phyloP scores from a whole-genome alignment of 768 basidiomycete genomes.

The Amanita thiersii region DNA sequence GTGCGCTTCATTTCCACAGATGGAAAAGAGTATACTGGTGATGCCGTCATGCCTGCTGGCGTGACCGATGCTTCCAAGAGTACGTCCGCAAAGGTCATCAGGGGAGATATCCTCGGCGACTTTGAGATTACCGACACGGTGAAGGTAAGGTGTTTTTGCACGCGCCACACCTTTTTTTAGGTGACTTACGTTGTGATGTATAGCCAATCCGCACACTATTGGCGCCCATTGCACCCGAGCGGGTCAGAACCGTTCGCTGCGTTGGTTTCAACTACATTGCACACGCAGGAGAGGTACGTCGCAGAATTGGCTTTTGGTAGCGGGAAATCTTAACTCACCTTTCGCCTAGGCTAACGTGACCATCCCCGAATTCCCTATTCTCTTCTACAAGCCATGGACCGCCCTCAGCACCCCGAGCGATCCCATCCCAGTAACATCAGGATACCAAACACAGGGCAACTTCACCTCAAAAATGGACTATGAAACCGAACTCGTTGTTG shows the following conservation, averaged over 20 bases:
- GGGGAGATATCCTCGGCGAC: slow-evolving; percentile 27
- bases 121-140: slow-evolving; percentile 25
- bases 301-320: too few species aligned
- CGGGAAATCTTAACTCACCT: too few species aligned
- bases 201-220: too few species aligned
- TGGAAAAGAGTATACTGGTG: slow-evolving; percentile 27
- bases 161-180: neutral
- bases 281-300: too few species aligned
- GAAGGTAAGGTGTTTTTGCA: slow-evolving; percentile 17
- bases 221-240: too few species aligned
- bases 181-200: neutral
- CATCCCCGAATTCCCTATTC: slow-evolving; percentile 27
- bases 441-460: slow-evolving; percentile 30
- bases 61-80: slow-evolving; percentile 25
- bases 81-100: slow-evolving; percentile 23
- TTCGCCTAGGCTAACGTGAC: slow-evolving; percentile 20
- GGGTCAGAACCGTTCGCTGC: too few species aligned
- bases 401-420: slow-evolving; percentile 27
- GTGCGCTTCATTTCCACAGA: slow-evolving; percentile 32
- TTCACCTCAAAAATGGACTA: slow-evolving; percentile 34
- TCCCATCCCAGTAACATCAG: slow-evolving; percentile 25
- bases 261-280: too few species aligned
- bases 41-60: slow-evolving; percentile 24
- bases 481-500: slow-evolving; percentile 31
- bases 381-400: slow-evolving; percentile 28